A percentile compares a stretch with the other conserved stretches of the same genome.
Conservation (phyloP, 2,329 filamentous ascomycete genomes). For the Aureobasidium sp. region DNA sequence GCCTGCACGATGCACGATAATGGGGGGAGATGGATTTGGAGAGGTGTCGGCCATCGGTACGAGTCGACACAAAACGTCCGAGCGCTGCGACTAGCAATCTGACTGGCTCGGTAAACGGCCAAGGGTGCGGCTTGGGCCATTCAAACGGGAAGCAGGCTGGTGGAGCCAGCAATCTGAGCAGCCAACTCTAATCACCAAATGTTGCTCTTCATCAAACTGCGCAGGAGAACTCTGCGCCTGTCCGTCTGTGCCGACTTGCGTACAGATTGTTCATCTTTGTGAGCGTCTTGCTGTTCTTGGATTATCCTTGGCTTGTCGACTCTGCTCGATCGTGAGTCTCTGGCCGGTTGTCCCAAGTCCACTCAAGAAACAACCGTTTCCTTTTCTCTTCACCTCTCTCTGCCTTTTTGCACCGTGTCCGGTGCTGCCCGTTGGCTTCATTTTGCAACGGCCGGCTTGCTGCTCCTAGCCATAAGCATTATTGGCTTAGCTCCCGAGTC, state of each 20-base stretch:
- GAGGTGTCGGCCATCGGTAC: conserved; percentile 4
- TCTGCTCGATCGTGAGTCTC: background rate
- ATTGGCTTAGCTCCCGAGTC: conserved; percentile 14
- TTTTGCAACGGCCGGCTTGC: conserved; percentile 14
- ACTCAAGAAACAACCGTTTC: background rate
- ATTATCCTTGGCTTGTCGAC: background rate
- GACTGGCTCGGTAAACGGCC: conserved; percentile 14
- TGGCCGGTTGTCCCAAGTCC: background rate
- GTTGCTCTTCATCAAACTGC: conserved; percentile 14
- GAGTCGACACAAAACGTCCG: background rate
- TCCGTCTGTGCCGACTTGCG: background rate
- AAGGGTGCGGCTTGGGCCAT: background rate
- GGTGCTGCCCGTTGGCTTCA: conserved; percentile 14
- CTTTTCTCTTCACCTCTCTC: background rate
- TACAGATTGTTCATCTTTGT: background rate
- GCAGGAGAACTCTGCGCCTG: background rate
- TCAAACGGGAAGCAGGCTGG: background rate
- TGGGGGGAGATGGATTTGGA: conserved; percentile 10
- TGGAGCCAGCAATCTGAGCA: conserved; percentile 1
- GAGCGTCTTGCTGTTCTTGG: background rate
- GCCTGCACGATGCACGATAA: conserved; percentile 13
- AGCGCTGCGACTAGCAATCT: background rate
- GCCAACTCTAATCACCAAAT: conserved; percentile 14
- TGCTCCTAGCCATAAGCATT: conserved; percentile 3
- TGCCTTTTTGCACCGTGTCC: background rate